phyloP scores from a whole-genome alignment of 1,139 yeast genomes.

The Candida pseudoviswanathii region DNA sequence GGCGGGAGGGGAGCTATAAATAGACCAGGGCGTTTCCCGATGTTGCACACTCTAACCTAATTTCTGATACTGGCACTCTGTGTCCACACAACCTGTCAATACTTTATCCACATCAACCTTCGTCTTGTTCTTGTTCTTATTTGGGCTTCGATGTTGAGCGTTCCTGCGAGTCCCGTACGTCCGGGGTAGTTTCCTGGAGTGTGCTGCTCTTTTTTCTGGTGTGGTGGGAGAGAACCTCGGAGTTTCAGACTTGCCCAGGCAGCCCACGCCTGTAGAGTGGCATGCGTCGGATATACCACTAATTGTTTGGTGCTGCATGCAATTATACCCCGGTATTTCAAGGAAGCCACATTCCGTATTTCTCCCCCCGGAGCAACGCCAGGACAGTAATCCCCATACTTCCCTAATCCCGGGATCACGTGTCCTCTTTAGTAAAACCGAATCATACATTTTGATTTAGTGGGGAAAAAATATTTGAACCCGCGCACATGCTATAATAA shows the following conservation, averaged over 20 bases:
- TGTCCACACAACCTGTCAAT: too few relatives aligned
- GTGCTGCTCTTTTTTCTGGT: not conserved
- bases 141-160: not conserved
- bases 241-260: not conserved
- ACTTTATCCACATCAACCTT: too few relatives aligned
- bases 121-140: too few relatives aligned
- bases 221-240: not conserved
- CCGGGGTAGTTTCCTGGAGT: not conserved
- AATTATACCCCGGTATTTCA: not conserved
- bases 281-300: too few relatives aligned
- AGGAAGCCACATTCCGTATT: not conserved
- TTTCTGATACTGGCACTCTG: too few relatives aligned
- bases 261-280: too few relatives aligned
- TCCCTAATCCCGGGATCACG: slow-evolving; percentile 2
- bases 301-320: too few relatives aligned
- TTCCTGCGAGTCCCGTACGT: not conserved
- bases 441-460: not conserved
- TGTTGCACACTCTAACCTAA: too few relatives aligned
- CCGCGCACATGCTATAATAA: slow-evolving; percentile 1
- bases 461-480: slow-evolving; percentile 3
- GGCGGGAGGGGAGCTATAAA: too few relatives aligned
- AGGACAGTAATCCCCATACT: not conserved
- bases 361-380: not conserved
- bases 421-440: not conserved
- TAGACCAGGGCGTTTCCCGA: too few relatives aligned